These are phyloP conservation scores for Grosmannia clavigera DNA, from an alignment of 2,329 filamentous ascomycete genomes.

Conservation along the genomic window DNA sequence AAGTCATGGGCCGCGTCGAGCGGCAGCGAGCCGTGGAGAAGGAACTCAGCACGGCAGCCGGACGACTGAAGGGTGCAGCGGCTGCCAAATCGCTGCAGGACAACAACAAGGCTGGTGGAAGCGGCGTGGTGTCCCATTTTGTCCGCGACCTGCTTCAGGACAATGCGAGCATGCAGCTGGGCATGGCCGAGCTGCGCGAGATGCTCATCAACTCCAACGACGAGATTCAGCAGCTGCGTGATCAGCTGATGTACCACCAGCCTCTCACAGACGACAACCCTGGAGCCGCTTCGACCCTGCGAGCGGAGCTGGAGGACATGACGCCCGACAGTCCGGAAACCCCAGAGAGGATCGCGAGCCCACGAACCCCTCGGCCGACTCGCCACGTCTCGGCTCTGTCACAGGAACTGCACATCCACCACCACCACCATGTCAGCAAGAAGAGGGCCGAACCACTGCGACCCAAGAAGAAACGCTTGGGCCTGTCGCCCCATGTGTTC, in stretches of 20 bases:
- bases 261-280: constrained; percentile 38
- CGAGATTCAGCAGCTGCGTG: constrained; percentile 76
- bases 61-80: constrained; percentile 69
- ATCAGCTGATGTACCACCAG: constrained; percentile 71
- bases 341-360: constrained; percentile 7
- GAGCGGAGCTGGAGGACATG: constrained; percentile 50
- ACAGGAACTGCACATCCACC: constrained; percentile 81
- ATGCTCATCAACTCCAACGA: constrained; percentile 87
- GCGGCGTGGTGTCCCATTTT: constrained; percentile 80
- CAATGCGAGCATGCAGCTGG: constrained; percentile 85
- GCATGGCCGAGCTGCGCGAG: constrained; percentile 81
- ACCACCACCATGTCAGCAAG: constrained; percentile 69
- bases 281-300: constrained; percentile 39
- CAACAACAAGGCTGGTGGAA: constrained; percentile 14
- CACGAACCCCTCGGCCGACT: constrained; percentile 13
- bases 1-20: constrained; percentile 74
- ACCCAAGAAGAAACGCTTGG: constrained; percentile 59
- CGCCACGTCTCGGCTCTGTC: constrained; percentile 30
- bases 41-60: constrained; percentile 68
- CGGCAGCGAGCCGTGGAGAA: constrained; percentile 69
- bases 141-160: constrained; percentile 92
- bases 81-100: constrained; percentile 53
- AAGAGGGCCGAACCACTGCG: constrained; percentile 49
- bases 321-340: not conserved
- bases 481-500: constrained; percentile 48